Conservation (phyloP, 2,329 filamentous ascomycete species). For the Neophaeococcomyces mojaviensis region DNA sequence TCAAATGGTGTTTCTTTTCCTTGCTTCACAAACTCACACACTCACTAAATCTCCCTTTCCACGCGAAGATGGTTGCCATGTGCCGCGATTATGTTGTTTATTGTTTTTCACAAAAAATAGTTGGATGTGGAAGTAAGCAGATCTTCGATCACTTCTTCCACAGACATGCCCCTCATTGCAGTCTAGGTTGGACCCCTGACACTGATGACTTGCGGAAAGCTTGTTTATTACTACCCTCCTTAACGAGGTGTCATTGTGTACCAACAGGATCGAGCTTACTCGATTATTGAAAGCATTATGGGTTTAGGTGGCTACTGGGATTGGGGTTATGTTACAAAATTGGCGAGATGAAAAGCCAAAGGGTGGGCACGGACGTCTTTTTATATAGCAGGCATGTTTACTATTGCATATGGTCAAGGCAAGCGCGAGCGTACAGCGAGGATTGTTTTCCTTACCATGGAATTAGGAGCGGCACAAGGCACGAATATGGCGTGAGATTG, state of each 20-base stretch:
- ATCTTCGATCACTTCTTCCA: conserved; percentile 11
- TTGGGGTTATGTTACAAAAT: conserved; percentile 8
- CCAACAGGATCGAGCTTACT: conserved; percentile 14
- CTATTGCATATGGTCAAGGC: too few species aligned
- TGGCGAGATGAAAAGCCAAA: conserved; percentile 5
- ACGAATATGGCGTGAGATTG: too few species aligned
- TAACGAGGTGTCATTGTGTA: conserved; percentile 25
- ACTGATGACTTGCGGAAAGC: conserved; percentile 23
- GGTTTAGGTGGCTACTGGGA: conserved; percentile 14
- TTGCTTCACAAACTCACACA: conserved; percentile 9
- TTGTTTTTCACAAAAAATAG: conserved; percentile 13
- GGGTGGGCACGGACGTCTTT: conserved; percentile 6
- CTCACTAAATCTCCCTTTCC: conserved; percentile 11
- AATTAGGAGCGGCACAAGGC: conserved; percentile 6
- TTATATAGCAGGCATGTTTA: too few species aligned
- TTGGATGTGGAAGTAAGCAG: conserved; percentile 10
- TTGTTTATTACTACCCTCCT: conserved; percentile 14
- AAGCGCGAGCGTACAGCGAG: too few species aligned
- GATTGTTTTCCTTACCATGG: conserved; percentile 10
- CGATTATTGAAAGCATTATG: conserved; percentile 10
- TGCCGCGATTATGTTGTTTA: conserved; percentile 16
- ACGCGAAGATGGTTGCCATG: conserved; percentile 15
- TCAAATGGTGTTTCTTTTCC: conserved; percentile 10
- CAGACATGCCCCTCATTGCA: conserved; percentile 20
- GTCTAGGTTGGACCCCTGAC: conserved; percentile 24